A percentile compares a stretch with the other conserved stretches of the same genome.
Conservation (phyloP, 108 stramenopile genomes). For the Discostella pseudostelligera region DNA sequence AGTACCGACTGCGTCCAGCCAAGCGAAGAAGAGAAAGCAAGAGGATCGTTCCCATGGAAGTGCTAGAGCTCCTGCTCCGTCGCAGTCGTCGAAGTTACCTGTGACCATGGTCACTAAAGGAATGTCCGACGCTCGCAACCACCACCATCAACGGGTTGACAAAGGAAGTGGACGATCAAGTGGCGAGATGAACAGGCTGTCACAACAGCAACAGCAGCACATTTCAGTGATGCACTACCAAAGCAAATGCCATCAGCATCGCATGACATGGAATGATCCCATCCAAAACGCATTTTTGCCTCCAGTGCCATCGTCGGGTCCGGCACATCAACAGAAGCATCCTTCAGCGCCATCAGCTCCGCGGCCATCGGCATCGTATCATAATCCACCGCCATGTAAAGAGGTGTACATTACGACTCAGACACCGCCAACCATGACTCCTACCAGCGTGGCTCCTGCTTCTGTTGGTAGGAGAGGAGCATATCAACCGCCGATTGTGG, state of each 20-base stretch:
- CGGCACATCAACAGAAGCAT: background rate
- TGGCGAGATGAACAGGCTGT: background rate
- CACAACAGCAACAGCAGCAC: too few relatives aligned
- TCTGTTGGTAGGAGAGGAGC: too few relatives aligned
- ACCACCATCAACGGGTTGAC: background rate
- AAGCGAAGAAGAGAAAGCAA: background rate
- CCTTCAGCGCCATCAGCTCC: background rate
- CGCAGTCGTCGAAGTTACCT: background rate
- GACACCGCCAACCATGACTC: too few relatives aligned
- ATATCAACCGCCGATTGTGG: background rate
- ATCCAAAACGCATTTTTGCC: slow-evolving; percentile 14
- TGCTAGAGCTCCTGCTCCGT: background rate
- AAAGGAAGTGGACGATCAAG: background rate
- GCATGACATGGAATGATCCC: background rate
- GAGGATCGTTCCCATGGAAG: background rate
- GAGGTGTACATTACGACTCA: slow-evolving; percentile 4
- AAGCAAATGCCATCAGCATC: background rate
- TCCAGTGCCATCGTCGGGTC: background rate
- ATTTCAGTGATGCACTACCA: background rate
- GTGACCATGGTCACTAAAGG: background rate
- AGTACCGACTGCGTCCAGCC: background rate
- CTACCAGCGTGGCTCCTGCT: too few relatives aligned
- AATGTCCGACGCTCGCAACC: background rate
- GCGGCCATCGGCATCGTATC: background rate
- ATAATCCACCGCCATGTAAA: slow-evolving; percentile 6